Evolutionary conservation across 345 rosid genomes (phyloP), one percentile per base, ranked within the genome.

Genomic region (Aethionema arabicum): DNA sequence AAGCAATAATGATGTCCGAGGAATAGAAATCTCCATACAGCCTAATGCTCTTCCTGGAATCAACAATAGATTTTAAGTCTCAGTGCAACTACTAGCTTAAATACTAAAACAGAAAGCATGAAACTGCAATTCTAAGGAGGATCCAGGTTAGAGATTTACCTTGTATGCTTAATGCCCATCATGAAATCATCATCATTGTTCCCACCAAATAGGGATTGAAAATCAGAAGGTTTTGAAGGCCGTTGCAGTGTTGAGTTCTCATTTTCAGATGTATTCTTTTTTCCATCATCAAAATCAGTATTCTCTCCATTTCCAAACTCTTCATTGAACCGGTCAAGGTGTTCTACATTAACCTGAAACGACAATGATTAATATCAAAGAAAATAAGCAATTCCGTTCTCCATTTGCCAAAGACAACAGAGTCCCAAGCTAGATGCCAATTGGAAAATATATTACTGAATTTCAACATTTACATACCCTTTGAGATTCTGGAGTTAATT

Each of bases 81-180:
- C 45, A 66, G 55, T 36, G 52, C 35, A 63, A 21, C 39, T 16
- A 59, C 48, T 47, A 64, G 46, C 52, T 46, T 31, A 32, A 5
- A 12, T 44, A 46, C 52, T 21, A 45, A 8, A 59, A 45, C 32
- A 42, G 39, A 56, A 38, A 61, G 52, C 50, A 32, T 4, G 56
- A n/a, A n/a, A n/a, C n/a, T n/a, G n/a, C n/a, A n/a, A n/a, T n/a
- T n/a, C n/a, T n/a, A n/a, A n/a, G n/a, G n/a, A n/a, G n/a, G n/a
- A 27, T 38, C 41, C 37, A 63, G 30, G 46, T 43, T 15, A 39
- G 8, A 21, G 40, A 54, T 38, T 33, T 80, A 89, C 98, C 93
- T 89, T 6, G 96, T 92, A 78, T 82, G 88, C 65, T 92, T 92
- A 65, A 92, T 80, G 74, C 98, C 98, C 44, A 89, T 55, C 89